These are phyloP conservation scores for Solanum appendiculatum DNA, from an alignment of 257 asterid species.

Conservation along the genomic window DNA sequence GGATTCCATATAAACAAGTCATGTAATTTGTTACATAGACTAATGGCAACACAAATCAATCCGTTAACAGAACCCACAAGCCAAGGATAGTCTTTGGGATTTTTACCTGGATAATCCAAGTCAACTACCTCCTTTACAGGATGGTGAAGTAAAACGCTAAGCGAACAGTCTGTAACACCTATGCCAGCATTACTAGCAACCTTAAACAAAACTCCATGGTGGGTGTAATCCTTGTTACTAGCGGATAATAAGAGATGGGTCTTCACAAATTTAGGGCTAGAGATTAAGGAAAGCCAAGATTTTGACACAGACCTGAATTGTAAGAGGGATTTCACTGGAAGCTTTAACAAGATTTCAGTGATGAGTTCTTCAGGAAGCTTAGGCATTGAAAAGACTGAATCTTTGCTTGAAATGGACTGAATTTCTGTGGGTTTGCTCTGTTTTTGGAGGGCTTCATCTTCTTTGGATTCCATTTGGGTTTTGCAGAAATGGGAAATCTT, in stretches of 20 bases:
- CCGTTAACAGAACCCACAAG: background rate
- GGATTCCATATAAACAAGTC: conserved; percentile 41
- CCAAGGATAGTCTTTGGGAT: background rate
- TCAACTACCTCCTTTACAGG: background rate
- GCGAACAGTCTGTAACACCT: background rate
- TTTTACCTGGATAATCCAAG: background rate
- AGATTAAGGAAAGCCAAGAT: background rate
- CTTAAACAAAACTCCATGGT: background rate
- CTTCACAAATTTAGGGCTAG: background rate
- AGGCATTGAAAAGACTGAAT: conserved; percentile 35
- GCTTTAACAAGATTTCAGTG: background rate
- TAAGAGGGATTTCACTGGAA: background rate
- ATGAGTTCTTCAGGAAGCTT: background rate
- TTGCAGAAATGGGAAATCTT: background rate
- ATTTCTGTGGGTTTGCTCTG: background rate
- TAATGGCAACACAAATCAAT: background rate
- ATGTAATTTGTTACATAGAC: conserved; percentile 24
- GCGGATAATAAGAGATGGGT: background rate
- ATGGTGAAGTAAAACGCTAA: background rate
- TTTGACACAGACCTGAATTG: background rate
- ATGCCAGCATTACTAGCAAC: background rate
- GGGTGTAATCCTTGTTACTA: background rate
- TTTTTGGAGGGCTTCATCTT: background rate
- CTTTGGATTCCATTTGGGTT: background rate
- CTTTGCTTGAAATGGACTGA: conserved; percentile 6